A percentile compares a stretch with the other conserved stretches of the same genome.
These are phyloP conservation scores for Fusarium clavum DNA, from an alignment of 2,329 filamentous ascomycete species.

Conservation along the genomic window DNA sequence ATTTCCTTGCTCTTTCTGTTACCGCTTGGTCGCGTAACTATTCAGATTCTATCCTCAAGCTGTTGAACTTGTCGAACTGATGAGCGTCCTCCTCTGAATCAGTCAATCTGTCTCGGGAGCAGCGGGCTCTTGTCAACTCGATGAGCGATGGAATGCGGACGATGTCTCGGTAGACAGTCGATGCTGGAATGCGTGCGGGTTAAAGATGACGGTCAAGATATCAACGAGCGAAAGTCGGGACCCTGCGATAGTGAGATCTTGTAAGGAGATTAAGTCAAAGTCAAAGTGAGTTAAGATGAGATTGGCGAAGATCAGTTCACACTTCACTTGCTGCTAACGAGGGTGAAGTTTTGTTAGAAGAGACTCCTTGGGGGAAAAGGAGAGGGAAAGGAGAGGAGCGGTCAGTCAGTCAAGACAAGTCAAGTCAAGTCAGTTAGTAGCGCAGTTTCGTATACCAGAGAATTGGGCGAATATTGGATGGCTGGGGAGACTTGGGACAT, in stretches of 20 bases:
- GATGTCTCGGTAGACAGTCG: slow-evolving; percentile 32
- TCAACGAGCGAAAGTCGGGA: slow-evolving; percentile 46
- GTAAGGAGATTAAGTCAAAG: slow-evolving; percentile 14
- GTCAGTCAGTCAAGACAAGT: slow-evolving; percentile 29
- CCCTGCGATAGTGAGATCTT: slow-evolving; percentile 44
- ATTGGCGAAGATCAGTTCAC: slow-evolving; percentile 41
- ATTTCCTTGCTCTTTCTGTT: slow-evolving; percentile 33
- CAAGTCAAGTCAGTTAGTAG: slow-evolving; percentile 15
- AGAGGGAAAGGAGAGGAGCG: slow-evolving; percentile 36
- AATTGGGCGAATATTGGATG: slow-evolving; percentile 42
- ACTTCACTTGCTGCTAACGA: slow-evolving; percentile 41
- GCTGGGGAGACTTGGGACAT: slow-evolving; percentile 40
- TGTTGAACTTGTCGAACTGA: slow-evolving; percentile 1
- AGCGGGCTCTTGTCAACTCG: slow-evolving; percentile 8
- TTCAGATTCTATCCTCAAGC: slow-evolving; percentile 4
- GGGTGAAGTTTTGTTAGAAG: slow-evolving; percentile 39
- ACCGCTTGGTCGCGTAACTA: slow-evolving; percentile 14
- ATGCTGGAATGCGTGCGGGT: slow-evolving; percentile 40
- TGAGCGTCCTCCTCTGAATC: slow-evolving; percentile 21
- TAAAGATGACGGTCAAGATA: slow-evolving; percentile 35
- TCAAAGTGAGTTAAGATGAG: slow-evolving; percentile 10
- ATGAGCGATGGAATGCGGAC: slow-evolving; percentile 41
- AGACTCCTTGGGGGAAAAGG: slow-evolving; percentile 24
- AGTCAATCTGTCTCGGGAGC: slow-evolving; percentile 38
- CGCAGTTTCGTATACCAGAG: slow-evolving; percentile 34